Conservation (phyloP, 176 grass and related monocot species). For the Areca catechu region DNA sequence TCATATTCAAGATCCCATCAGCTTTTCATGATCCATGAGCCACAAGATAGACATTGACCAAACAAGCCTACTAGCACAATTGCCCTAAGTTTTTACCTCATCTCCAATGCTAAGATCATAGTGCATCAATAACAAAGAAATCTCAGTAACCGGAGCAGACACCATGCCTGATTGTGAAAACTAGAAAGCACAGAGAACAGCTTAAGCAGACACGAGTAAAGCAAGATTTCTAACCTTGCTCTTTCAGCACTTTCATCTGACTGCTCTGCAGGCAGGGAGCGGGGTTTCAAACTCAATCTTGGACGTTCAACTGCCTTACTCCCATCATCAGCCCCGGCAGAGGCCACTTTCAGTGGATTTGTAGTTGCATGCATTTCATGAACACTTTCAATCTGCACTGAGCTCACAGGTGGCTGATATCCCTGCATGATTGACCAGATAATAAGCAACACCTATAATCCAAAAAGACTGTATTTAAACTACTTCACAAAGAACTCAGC, state of each 20-base stretch:
- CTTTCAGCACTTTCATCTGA: slow-evolving; percentile 42
- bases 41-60: no score
- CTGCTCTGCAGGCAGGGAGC: slow-evolving; percentile 31
- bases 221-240: slow-evolving; percentile 37
- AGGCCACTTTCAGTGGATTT: slow-evolving; percentile 26
- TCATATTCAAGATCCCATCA: no score
- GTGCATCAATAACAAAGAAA: not conserved
- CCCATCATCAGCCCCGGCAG: slow-evolving; percentile 30
- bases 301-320: slow-evolving; percentile 38
- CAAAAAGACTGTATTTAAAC: not conserved
- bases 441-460: slow-evolving; percentile 8
- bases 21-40: no score
- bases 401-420: slow-evolving; percentile 18
- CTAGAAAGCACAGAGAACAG: not conserved
- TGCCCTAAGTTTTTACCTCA: no score
- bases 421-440: slow-evolving; percentile 27
- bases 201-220: not conserved
- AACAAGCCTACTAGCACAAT: no score
- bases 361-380: slow-evolving; percentile 39
- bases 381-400: slow-evolving; percentile 29
- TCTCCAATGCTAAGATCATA: not conserved
- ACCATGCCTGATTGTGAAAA: not conserved
- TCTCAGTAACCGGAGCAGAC: no score
- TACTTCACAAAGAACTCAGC: not conserved
- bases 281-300: slow-evolving; percentile 69